phyloP scores from a whole-genome alignment of 352 stramenopile species.

The Pythium chondricola region DNA sequence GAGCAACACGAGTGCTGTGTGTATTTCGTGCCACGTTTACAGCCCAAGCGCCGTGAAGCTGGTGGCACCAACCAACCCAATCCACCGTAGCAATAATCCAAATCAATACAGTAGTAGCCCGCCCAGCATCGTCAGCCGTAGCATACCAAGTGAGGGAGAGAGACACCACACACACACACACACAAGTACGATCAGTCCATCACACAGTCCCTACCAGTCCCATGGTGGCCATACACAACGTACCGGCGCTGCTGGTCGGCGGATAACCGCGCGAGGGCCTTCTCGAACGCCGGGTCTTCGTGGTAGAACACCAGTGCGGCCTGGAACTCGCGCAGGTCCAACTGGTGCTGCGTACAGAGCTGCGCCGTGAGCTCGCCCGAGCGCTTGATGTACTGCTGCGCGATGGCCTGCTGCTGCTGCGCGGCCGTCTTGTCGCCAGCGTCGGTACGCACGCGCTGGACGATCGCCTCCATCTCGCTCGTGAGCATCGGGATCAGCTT shows the following conservation, averaged over 20 bases:
- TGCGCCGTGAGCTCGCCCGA: conserved; percentile 52
- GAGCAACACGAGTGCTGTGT: neutral
- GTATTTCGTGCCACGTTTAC: neutral
- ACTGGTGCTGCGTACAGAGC: conserved; percentile 38
- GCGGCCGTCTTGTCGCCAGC: conserved; percentile 20
- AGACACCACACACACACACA: no score
- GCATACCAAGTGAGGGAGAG: no score
- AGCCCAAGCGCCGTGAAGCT: conserved; percentile 16
- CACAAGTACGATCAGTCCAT: no score
- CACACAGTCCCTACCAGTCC: no score
- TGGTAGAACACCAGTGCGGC: conserved; percentile 74
- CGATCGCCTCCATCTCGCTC: conserved; percentile 66
- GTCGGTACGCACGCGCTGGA: conserved; percentile 24
- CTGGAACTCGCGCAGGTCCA: conserved; percentile 70
- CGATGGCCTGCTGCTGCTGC: conserved; percentile 48
- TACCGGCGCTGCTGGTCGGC: conserved; percentile 67
- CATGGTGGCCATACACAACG: no score
- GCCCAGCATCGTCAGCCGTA: no score
- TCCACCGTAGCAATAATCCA: no score
- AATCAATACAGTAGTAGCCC: no score
- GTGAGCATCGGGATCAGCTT: conserved; percentile 67
- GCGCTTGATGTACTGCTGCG: conserved; percentile 58
- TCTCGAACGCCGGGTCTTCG: conserved; percentile 58
- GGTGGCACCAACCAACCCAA: neutral
- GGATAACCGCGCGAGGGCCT: conserved; percentile 51